phyloP scores from a whole-genome alignment of 2,329 filamentous ascomycete species.

The Trichophaea hybrida region DNA sequence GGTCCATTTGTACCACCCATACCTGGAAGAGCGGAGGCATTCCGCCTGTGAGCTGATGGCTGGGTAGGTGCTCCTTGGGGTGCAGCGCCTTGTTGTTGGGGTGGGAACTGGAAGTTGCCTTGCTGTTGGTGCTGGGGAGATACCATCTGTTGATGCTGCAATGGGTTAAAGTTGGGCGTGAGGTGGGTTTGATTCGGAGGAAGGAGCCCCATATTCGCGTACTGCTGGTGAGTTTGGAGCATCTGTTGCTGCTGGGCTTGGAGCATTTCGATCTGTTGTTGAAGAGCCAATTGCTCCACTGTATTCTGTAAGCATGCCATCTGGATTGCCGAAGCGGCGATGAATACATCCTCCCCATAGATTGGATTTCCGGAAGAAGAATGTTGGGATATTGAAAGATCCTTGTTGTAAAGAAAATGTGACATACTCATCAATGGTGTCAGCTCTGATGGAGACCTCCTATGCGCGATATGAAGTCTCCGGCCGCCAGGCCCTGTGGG shows the following conservation, averaged over 20 bases:
- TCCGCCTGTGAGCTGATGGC: slow-evolving; percentile 79
- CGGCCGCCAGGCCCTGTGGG: slow-evolving; percentile 62
- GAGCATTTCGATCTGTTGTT: slow-evolving; percentile 93
- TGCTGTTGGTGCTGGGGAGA: slow-evolving; percentile 53
- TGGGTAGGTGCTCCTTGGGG: slow-evolving; percentile 64
- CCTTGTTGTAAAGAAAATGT: slow-evolving; percentile 25
- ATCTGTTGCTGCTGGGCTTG: slow-evolving; percentile 98
- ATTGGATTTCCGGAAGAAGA: neutral
- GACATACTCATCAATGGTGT: slow-evolving; percentile 95
- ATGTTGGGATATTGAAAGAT: slow-evolving; percentile 3
- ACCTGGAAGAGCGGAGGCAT: slow-evolving; percentile 89
- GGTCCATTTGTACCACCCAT: slow-evolving; percentile 70
- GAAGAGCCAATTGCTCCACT: slow-evolving; percentile 97
- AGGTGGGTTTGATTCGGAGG: slow-evolving; percentile 63
- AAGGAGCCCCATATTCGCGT: slow-evolving; percentile 94
- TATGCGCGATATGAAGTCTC: slow-evolving; percentile 91
- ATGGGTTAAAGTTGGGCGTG: slow-evolving; percentile 57
- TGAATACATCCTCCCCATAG: slow-evolving; percentile 3
- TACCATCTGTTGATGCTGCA: slow-evolving; percentile 59
- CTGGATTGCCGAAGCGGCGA: slow-evolving; percentile 4
- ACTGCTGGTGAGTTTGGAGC: slow-evolving; percentile 90
- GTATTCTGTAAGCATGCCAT: slow-evolving; percentile 21
- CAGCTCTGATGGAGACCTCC: slow-evolving; percentile 90
- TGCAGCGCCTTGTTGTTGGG: slow-evolving; percentile 48
- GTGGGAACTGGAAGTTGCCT: slow-evolving; percentile 70